A percentile compares a stretch with the other conserved stretches of the same genome.
phyloP scores from a whole-genome alignment of 148 eudicot species.

The Polygonum aviculare region DNA sequence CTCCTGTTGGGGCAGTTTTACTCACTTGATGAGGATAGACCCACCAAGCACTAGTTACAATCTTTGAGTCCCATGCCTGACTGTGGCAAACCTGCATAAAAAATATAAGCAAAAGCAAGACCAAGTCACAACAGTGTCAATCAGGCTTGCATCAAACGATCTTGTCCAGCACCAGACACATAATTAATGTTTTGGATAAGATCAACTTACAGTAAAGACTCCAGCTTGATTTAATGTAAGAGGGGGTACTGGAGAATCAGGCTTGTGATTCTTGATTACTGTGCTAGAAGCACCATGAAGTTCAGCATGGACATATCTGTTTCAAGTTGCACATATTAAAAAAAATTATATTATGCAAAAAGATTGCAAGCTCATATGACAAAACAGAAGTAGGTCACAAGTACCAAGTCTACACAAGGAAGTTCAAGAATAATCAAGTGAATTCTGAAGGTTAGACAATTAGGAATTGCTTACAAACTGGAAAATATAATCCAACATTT shows the following conservation, averaged over 20 bases:
- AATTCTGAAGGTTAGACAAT: not conserved
- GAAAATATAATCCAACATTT: not conserved
- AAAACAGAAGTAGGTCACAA: not conserved
- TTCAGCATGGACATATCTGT: slow-evolving; percentile 97
- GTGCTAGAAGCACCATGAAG: slow-evolving; percentile 99
- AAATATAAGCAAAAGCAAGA: slow-evolving; percentile 5
- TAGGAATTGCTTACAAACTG: not conserved
- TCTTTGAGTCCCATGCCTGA: slow-evolving; percentile 98
- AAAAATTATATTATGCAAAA: not conserved
- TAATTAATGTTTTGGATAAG: not conserved
- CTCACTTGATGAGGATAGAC: slow-evolving; percentile 98
- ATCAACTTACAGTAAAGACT: slow-evolving; percentile 71
- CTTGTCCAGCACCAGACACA: not conserved
- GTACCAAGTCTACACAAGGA: not conserved
- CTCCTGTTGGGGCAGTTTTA: slow-evolving; percentile 98
- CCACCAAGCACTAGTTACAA: slow-evolving; percentile 99
- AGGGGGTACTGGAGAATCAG: slow-evolving; percentile 80
- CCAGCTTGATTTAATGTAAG: slow-evolving; percentile 97
- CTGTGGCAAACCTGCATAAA: slow-evolving; percentile 83
- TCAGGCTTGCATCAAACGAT: not conserved
- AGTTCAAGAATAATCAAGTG: not conserved
- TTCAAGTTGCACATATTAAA: slow-evolving; percentile 9
- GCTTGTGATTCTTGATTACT: slow-evolving; percentile 92
- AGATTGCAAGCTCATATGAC: not conserved
- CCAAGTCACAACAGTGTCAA: not conserved